Evolutionary conservation across 345 rosid species (phyloP), one percentile per base, ranked within the genome.

Genomic region (Hypericum androsaemum): DNA sequence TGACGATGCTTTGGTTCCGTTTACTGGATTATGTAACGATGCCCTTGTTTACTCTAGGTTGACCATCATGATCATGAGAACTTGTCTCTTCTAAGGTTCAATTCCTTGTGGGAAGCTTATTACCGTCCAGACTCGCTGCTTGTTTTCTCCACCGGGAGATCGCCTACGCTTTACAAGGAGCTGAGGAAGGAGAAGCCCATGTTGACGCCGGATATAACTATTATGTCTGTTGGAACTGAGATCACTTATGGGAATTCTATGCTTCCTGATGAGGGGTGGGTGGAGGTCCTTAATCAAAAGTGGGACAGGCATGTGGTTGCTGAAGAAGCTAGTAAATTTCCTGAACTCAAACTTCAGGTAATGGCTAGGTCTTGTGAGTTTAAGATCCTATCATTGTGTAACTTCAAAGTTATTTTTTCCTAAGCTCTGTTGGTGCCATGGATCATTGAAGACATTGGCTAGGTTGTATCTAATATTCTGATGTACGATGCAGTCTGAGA

Each of bases 211-310:
- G 98, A 92, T 61, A 79, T 92, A 46, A 80, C 95, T 28, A 88
- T 92, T 56, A 83, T 85, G 97, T 92, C 98, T 45, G 98, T 92
- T 54, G 98, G 98, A 56, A 92, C 97, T 9, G 98, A 92, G 82
- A 92, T 92, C 64, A 92, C 98, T 0, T 88, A 80, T 70, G 98
- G 98, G 39, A 72, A 63, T 63, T 62, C 79, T 13, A 80, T 92
- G 97, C 77, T 74, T 42, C 98, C 88, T 4, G 98, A 92, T 73
- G 74, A 79, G 71, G 95, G 97, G 15, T 92, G 98, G 97, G 79
- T 80, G 76, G 77, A 85, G 13, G 47, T 83, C 52, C 74, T 92
- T 66, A 85, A 81, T 71, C 65, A 81, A 55, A 85, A 85, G 59
- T 92, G 98, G 98, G 90, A 92, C 41, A 62, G 73, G 57, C 71